Base-by-base conservation (phyloP, 2,329 filamentous ascomycete species). In the Emmonsia crescens region DNA sequence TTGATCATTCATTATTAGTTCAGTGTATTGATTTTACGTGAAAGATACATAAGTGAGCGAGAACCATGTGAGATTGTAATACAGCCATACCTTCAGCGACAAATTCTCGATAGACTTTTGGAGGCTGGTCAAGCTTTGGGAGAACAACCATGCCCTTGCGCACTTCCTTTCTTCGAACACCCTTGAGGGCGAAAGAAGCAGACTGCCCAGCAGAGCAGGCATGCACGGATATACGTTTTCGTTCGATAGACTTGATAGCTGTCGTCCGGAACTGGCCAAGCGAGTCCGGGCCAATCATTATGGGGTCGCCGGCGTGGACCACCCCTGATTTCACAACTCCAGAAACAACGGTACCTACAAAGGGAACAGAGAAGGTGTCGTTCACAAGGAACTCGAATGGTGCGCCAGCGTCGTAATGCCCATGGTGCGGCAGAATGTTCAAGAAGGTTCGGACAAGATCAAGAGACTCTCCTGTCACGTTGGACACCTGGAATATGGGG, bases 71-170 rank as follows among this genome's bases (percentile, higher is more conserved):
- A 33, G 10, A 59, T 38, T 24, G 10, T 19, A 31, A 31, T 57
- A 46, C 49, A 46, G 44, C 29, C 29, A 61, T 40, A 87, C 86
- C 85, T 75, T 93, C 89, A 14, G 89, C 89, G 49, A 92, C 79
- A 70, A 93, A 93, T 71, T 91, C 88, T 40, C 83, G 79, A 70
- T 87, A 83, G 12, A 91, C 89, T 66, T 86, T 94, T 0, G 87
- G 84, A 65, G 88, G 82, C 60, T 85, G 85, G 59, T 95, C 89
- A 14, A 87, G 76, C 72, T 92, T 95, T 52, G 91, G 89, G 36
- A 99, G 79, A 4, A 97, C 91, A 1, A 99, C 94, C 92, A 97
- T 97, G 36, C 94, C 94, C 79, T 99, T 99, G 14, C 94, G 84
- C 0, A 99, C 93, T 67, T 97, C 93, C 74, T 93, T 96, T 49